phyloP scores from a whole-genome alignment of 2,329 filamentous ascomycete genomes.

The Cordyceps farinosa region DNA sequence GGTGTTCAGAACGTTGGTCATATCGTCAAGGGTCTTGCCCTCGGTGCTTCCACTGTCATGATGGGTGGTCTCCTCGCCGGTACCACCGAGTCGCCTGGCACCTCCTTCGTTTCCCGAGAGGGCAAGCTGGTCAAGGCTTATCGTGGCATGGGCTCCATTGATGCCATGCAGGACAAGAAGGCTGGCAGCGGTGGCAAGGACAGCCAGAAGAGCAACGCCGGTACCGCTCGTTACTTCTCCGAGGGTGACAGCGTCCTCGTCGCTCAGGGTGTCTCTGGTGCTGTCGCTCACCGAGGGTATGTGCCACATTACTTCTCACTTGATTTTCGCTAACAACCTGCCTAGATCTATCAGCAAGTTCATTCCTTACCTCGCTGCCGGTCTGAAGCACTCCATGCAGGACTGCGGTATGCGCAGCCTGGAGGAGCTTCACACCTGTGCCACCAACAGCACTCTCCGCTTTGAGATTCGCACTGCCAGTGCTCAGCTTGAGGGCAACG shows the following conservation, averaged over 20 bases:
- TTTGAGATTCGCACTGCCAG: constrained; percentile 94
- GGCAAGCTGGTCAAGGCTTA: constrained; percentile 99
- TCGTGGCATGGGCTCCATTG: constrained; percentile 97
- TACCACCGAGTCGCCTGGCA: constrained; percentile 94
- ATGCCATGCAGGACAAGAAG: constrained; percentile 99
- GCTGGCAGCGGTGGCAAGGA: constrained; percentile 71
- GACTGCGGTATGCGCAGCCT: constrained; percentile 87
- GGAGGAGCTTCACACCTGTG: constrained; percentile 69
- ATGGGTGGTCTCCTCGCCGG: constrained; percentile 98
- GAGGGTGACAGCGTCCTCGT: constrained; percentile 93
- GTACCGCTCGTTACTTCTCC: constrained; percentile 96
- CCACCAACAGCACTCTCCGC: constrained; percentile 70
- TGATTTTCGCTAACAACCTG: constrained; percentile 29
- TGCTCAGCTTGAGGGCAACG: constrained; percentile 92
- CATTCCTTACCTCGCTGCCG: constrained; percentile 89
- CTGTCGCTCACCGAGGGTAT: constrained; percentile 71
- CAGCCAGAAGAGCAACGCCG: constrained; percentile 80
- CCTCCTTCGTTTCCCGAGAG: constrained; percentile 93
- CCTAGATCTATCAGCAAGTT: constrained; percentile 85
- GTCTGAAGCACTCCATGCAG: constrained; percentile 95
- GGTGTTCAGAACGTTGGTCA: constrained; percentile 98
- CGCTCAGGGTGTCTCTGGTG: constrained; percentile 91
- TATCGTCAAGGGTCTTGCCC: constrained; percentile 95
- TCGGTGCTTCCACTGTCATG: constrained; percentile 95
- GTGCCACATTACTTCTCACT: constrained; percentile 23